Evolutionary conservation across 2,329 filamentous ascomycete genomes (phyloP), one percentile per base, ranked within the genome.

Genomic region (Aspergillus versicolor): DNA sequence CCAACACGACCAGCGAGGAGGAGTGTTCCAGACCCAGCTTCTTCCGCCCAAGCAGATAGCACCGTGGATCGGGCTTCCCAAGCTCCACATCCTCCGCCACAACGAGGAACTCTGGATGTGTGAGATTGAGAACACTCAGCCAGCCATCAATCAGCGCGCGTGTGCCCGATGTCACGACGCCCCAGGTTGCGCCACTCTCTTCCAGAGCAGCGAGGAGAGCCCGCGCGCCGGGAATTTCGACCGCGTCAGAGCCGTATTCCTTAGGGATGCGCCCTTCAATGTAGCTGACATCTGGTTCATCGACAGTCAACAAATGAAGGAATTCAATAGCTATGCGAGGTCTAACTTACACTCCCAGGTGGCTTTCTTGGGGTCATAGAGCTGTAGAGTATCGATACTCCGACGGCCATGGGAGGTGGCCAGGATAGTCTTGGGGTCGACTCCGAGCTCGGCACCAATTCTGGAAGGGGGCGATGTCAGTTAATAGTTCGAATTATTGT

Each of bases 331-430:
- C n/a, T 45, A 21, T 21, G 40, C 40, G 24, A 24, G 38, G 30
- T 22, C 22, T 4, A 42, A 84, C 90, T 78, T 77, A 95, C 91
- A 96, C 63, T 96, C 91, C 91, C 90, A 93, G 66, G 88, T 97
- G 42, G 94, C 94, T 71, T 91, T 91, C 65, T 90, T 87, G 15
- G 91, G 89, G 61, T 90, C 88, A 57, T 96, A 84, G 27, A 92
- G 79, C 71, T 84, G 84, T 57, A 99, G 81, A 3, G 89, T 86
- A 67, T 99, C 94, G 68, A 97, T 96, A 64, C 87, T 91, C 57
- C 94, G 82, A 58, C 93, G 86, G 60, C 94, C 94, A 75, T 99
- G 94, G 5, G 92, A 96, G 9, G 91, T 96, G 67, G 91, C 84
- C 24, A 97, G 83, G 66, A 99, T 97, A 45, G 88, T 84, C 47